Conservation (phyloP, 495 filamentous ascomycete species). For the Apodospora peruviana region DNA sequence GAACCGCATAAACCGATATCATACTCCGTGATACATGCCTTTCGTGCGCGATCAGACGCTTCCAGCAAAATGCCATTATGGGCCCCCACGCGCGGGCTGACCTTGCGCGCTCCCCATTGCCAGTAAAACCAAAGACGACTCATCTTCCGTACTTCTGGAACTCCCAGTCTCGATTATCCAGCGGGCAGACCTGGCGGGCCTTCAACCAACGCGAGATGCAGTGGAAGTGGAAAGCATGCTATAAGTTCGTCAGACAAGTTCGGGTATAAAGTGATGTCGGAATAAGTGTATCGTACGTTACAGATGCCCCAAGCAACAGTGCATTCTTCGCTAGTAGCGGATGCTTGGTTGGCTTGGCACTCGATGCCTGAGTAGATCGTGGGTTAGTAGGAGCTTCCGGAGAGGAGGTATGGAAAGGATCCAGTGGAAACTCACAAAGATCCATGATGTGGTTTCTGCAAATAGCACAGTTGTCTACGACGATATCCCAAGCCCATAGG, state of each 20-base stretch:
- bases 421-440: conserved; percentile 58
- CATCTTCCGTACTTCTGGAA: conserved; percentile 94
- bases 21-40: background rate
- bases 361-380: conserved; percentile 66
- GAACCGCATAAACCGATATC: background rate
- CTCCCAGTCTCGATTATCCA: conserved; percentile 99
- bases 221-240: conserved; percentile 99
- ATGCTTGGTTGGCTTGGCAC: conserved; percentile 99
- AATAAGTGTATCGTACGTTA: conserved; percentile 55
- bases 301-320: conserved; percentile 99
- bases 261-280: background rate
- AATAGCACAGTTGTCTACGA: conserved; percentile 99
- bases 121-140: too few species aligned
- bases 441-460: conserved; percentile 99
- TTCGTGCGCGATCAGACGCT: too few species aligned
- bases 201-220: conserved; percentile 99
- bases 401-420: background rate
- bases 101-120: too few species aligned
- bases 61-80: too few species aligned
- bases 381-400: conserved; percentile 4
- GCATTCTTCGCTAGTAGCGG: conserved; percentile 94
- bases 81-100: too few species aligned
- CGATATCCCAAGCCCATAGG: conserved; percentile 99
- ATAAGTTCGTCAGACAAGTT: conserved; percentile 16
- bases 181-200: conserved; percentile 96